A percentile compares a stretch with the other conserved stretches of the same genome.
Conservation (phyloP, 257 asterid species). For the Perilla frutescens region DNA sequence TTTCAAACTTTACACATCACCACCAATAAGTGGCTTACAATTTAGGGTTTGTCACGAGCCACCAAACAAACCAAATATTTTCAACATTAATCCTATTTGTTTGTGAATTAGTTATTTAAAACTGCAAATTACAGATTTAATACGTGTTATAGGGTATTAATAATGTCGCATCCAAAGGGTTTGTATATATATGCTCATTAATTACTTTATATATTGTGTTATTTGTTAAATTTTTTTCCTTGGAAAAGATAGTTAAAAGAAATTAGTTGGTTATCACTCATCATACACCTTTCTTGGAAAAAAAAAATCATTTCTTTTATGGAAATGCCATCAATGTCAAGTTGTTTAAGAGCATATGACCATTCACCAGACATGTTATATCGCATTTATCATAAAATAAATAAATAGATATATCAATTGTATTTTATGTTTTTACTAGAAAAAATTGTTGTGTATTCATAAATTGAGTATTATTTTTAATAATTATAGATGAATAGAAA, state of each 20-base stretch:
- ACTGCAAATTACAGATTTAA: background rate
- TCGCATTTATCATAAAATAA: background rate
- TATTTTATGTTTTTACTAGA: too few relatives aligned
- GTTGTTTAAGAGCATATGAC: background rate
- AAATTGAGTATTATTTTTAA: too few relatives aligned
- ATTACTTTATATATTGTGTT: background rate
- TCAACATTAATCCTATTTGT: slow-evolving; percentile 7
- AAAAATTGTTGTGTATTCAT: too few relatives aligned
- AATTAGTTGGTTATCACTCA: background rate
- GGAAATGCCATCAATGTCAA: background rate
- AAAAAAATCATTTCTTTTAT: background rate
- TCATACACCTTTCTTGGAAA: background rate
- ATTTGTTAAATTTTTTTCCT: background rate
- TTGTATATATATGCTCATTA: background rate
- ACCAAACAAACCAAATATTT: slow-evolving; percentile 13
- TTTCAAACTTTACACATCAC: slow-evolving; percentile 50
- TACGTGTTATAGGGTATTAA: slow-evolving; percentile 23
- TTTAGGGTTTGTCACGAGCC: slow-evolving; percentile 33
- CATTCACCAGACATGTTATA: background rate
- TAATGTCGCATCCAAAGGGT: slow-evolving; percentile 24
- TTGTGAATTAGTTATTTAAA: background rate
- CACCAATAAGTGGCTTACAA: slow-evolving; percentile 29
- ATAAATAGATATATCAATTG: too few relatives aligned
- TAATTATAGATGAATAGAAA: too few relatives aligned
- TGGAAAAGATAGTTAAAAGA: background rate